These are phyloP conservation scores for Aspergillus oerlinghausenensis DNA, from an alignment of 2,329 filamentous ascomycete species.

Conservation along the genomic window DNA sequence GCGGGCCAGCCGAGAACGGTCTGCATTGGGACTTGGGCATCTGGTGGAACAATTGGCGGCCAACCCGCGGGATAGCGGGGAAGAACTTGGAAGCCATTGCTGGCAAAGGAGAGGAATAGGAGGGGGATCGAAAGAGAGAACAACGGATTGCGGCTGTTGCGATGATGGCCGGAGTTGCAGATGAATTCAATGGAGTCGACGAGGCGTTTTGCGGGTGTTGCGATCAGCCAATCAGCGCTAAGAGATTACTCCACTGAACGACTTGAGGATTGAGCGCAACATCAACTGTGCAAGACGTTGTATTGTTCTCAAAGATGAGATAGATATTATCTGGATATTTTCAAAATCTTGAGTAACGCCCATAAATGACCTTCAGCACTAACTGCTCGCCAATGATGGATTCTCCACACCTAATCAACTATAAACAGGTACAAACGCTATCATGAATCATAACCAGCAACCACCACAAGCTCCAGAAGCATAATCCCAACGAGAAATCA, in stretches of 20 bases:
- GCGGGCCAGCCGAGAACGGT: slow-evolving; percentile 64
- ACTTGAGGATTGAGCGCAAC: background rate
- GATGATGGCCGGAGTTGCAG: slow-evolving; percentile 6
- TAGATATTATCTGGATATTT: background rate
- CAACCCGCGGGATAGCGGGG: slow-evolving; percentile 67
- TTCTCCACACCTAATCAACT: background rate
- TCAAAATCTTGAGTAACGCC: background rate
- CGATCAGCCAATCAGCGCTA: slow-evolving; percentile 30
- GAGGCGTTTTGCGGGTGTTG: slow-evolving; percentile 31
- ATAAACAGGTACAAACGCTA: background rate
- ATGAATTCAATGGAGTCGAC: slow-evolving; percentile 25
- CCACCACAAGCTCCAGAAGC: background rate
- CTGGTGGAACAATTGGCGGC: slow-evolving; percentile 60
- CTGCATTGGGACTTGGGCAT: slow-evolving; percentile 64
- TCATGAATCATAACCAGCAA: background rate
- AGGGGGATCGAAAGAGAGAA: slow-evolving; percentile 11
- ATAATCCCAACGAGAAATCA: slow-evolving; percentile 13
- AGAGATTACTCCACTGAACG: slow-evolving; percentile 27
- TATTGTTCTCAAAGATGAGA: background rate
- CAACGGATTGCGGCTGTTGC: background rate
- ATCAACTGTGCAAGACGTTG: background rate
- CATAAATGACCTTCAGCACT: background rate
- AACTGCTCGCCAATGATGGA: background rate
- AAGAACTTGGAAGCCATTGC: slow-evolving; percentile 79
- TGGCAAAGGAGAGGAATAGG: slow-evolving; percentile 14